Base-by-base conservation (phyloP, 257 asterid genomes). In the Cynanchum wilfordii region DNA sequence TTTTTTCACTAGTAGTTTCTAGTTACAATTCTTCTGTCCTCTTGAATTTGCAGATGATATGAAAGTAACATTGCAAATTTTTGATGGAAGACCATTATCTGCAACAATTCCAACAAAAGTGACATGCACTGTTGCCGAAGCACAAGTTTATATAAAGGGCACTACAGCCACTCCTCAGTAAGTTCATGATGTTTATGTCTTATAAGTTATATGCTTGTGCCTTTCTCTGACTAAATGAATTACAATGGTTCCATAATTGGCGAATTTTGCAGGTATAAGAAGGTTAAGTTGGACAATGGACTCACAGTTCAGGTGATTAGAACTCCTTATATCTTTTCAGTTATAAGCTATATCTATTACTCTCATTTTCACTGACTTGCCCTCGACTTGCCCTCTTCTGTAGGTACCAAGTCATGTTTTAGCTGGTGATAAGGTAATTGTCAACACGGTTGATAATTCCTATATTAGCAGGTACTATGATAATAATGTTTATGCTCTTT, bases 281-380 rank as follows among this genome's bases (percentile, higher is more conserved):
- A 79, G 90, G 97, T 85, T 79, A 76, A 82, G 81, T 80, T 94
- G 96, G 97, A 94, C 66, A 91, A 94, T 86, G 97, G 99, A 78
- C 79, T 89, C 70, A 82, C 88, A 58, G 79, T 88, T 80, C 96
- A 88, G 97, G 99, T 91, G 82, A 85, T 71, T 79, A 3, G 64
- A 59, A 62, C 30, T 58, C 65, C 22, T 47, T 72, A 19, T 68
- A 27, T 69, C 16, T 59, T 47, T 25, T 19, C 1, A 24, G 24
- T 30, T 78, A 29, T 27, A 36, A 38, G 52, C 52, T 42, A 29
- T 57, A 49, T 19, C 49, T 57, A 40, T n/a, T 50, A 30, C 10
- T 36, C n/a, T 68, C 64, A 45, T 54, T 16, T 40, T 42, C 45
- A 19, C 71, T 27, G 45, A 52, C 8, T 50, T 58, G 54, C 30